Conservation (phyloP, 441 rosid species). For the Euphorbia corollata region DNA sequence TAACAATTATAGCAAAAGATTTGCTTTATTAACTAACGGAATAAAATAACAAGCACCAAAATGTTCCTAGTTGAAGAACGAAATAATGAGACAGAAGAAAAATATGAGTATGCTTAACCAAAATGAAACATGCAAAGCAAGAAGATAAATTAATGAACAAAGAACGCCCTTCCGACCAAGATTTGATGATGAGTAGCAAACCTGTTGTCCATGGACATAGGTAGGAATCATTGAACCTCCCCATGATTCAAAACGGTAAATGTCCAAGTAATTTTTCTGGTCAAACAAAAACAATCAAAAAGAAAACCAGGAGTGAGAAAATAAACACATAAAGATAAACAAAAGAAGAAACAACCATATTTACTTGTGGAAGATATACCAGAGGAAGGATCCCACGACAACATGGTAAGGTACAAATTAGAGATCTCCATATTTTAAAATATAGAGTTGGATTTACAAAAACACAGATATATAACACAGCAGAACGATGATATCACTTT, state of each 20-base stretch:
- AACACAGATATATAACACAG: not conserved
- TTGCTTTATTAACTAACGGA: not conserved
- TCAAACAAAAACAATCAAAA: slow-evolving; percentile 24
- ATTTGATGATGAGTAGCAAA: slow-evolving; percentile 26
- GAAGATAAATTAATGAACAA: not conserved
- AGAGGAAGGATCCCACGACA: not conserved
- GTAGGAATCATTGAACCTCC: slow-evolving; percentile 88
- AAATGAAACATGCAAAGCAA: slow-evolving; percentile 4
- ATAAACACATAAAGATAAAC: not conserved
- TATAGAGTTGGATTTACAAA: too few species aligned
- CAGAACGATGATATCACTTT: not conserved
- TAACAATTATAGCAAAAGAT: not conserved
- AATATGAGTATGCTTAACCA: not conserved
- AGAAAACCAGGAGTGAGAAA: not conserved
- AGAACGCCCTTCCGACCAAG: not conserved
- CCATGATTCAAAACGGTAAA: slow-evolving; percentile 94
- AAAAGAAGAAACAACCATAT: too few species aligned
- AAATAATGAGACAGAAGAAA: slow-evolving; percentile 2
- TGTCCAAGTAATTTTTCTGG: slow-evolving; percentile 93
- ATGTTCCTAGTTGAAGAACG: not conserved
- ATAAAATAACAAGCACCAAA: not conserved
- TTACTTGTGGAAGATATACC: not conserved
- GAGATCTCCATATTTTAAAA: too few species aligned
- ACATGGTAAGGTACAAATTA: not conserved
- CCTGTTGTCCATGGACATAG: slow-evolving; percentile 79